Conservation (phyloP, 352 stramenopile species). For the Phytophthora crassamura region DNA sequence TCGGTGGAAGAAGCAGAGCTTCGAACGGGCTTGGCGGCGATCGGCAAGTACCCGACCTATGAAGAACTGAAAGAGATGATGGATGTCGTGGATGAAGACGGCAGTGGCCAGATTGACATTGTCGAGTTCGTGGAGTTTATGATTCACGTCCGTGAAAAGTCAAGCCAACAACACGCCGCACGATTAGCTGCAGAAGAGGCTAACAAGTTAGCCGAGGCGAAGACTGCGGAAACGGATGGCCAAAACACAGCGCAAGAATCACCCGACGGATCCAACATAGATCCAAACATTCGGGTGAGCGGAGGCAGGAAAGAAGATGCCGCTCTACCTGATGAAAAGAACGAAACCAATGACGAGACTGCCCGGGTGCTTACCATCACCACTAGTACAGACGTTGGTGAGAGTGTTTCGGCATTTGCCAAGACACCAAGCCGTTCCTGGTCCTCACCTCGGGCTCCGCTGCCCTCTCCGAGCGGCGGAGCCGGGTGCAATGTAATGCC, state of each 20-base stretch:
- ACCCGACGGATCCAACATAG: neutral
- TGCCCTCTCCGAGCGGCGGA: conserved; percentile 2
- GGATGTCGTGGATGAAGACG: conserved; percentile 86
- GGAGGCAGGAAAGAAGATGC: neutral
- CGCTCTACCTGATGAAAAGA: neutral
- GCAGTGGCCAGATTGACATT: conserved; percentile 86
- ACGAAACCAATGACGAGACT: conserved; percentile 4
- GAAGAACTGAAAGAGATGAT: conserved; percentile 90
- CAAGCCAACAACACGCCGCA: conserved; percentile 50
- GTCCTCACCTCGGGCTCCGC: conserved; percentile 19
- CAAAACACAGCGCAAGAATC: neutral
- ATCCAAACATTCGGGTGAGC: conserved; percentile 2
- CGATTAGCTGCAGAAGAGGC: conserved; percentile 23
- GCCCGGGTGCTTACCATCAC: conserved; percentile 24
- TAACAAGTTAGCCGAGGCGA: neutral
- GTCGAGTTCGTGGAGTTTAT: conserved; percentile 91
- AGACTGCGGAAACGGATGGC: neutral
- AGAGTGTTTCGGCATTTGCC: conserved; percentile 9
- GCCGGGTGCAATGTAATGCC: conserved; percentile 26
- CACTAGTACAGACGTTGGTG: conserved; percentile 2
- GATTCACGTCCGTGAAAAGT: conserved; percentile 81
- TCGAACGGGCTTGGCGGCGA: conserved; percentile 77
- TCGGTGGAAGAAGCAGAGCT: conserved; percentile 89
- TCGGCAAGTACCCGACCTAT: conserved; percentile 82
- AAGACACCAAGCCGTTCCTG: conserved; percentile 9